phyloP scores from a whole-genome alignment of 139 green algal species.

The Closterium sp. region DNA sequence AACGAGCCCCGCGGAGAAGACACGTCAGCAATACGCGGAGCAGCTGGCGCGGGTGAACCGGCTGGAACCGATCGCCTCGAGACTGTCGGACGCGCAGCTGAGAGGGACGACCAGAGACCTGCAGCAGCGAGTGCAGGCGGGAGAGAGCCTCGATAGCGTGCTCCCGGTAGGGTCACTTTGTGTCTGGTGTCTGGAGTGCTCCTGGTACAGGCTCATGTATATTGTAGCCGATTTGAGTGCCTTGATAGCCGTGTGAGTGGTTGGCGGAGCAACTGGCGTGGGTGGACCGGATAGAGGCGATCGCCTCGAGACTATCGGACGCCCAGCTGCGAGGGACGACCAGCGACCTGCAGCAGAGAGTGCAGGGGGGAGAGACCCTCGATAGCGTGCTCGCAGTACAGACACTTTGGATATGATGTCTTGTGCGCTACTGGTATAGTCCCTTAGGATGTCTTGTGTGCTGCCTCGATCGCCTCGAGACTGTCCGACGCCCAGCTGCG shows the following conservation, averaged over 20 bases:
- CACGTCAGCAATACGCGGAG: slow-evolving; percentile 3
- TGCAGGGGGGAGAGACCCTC: background rate
- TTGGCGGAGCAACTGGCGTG: too few relatives aligned
- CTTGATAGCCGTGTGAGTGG: too few relatives aligned
- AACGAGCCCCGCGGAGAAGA: slow-evolving; percentile 45
- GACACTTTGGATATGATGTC: background rate
- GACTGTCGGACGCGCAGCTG: slow-evolving; percentile 8
- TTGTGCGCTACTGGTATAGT: too few relatives aligned
- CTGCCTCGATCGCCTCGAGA: too few relatives aligned
- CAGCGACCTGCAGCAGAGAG: background rate
- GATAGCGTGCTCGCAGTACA: slow-evolving; percentile 11
- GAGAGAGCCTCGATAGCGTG: slow-evolving; percentile 5
- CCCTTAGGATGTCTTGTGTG: too few relatives aligned
- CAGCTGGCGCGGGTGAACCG: background rate
- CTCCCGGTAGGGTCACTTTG: slow-evolving; percentile 5
- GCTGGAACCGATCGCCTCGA: background rate
- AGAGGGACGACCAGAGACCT: background rate
- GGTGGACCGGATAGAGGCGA: background rate
- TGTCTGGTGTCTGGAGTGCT: background rate
- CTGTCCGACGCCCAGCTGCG: slow-evolving; percentile 1
- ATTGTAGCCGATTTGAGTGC: too few relatives aligned
- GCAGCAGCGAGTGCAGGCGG: background rate
- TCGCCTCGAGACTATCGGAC: background rate
- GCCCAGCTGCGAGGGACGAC: background rate
- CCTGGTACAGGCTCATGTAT: too few relatives aligned